Evolutionary conservation across 1,284 basidiomycete species (phyloP).

Genomic region (Puccinia hordei): DNA sequence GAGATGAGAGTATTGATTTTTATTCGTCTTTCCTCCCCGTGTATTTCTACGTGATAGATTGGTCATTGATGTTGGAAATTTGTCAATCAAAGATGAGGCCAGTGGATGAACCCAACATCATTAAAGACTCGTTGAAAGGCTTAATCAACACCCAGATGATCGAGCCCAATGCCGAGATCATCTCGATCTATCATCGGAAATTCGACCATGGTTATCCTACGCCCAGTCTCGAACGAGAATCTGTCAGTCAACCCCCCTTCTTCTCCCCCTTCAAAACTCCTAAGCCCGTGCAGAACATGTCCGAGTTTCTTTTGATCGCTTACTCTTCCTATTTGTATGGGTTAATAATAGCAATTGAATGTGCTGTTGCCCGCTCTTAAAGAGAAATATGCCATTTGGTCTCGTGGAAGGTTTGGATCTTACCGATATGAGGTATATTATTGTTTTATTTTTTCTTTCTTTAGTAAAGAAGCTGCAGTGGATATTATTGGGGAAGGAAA

Average conservation of each 20-base stretch:
- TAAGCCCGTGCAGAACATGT: too few species aligned
- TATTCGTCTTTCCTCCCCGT: neutral
- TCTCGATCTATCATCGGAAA: conserved; percentile 63
- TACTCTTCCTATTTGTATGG: conserved; percentile 60
- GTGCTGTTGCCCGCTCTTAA: conserved; percentile 60
- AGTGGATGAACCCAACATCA: conserved; percentile 62
- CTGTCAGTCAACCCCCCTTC: neutral
- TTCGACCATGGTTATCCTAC: conserved; percentile 60
- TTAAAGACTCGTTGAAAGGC: conserved; percentile 63
- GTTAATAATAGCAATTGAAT: conserved; percentile 53
- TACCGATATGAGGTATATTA: conserved; percentile 63
- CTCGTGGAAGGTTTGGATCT: conserved; percentile 64
- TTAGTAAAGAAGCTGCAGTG: too few species aligned
- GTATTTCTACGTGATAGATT: conserved; percentile 54
- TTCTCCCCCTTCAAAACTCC: conserved; percentile 44
- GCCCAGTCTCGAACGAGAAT: conserved; percentile 43
- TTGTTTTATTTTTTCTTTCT: conserved; percentile 30
- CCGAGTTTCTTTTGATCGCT: too few species aligned
- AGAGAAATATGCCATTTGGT: conserved; percentile 62
- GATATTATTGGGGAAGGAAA: too few species aligned
- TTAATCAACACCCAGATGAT: conserved; percentile 63
- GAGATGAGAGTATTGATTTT: neutral
- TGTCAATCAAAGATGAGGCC: conserved; percentile 64
- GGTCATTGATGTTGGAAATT: conserved; percentile 64
- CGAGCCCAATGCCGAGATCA: conserved; percentile 63